phyloP scores from a whole-genome alignment of 2,329 filamentous ascomycete genomes.

The Aureobasidium sp. region DNA sequence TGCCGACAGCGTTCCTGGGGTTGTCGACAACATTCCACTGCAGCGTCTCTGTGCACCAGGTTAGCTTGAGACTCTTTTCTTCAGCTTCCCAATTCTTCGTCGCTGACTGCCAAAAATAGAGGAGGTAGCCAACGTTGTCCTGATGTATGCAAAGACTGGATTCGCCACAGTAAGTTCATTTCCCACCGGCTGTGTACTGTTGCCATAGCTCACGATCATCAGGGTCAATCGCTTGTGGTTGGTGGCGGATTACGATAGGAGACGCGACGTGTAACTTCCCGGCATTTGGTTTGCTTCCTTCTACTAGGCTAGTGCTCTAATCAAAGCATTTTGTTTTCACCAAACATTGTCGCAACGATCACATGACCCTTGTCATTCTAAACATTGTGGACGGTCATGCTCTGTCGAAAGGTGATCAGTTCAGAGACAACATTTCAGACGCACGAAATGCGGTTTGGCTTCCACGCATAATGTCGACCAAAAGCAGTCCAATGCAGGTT shows the following conservation, averaged over 20 bases:
- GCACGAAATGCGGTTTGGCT: too few relatives aligned
- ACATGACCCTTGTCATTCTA: background rate
- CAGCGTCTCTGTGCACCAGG: constrained; percentile 51
- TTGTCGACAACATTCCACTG: constrained; percentile 54
- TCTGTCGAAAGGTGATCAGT: background rate
- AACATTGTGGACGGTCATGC: background rate
- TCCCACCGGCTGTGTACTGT: background rate
- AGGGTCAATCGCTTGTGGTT: constrained; percentile 9
- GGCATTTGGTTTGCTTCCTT: background rate
- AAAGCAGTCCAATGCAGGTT: background rate
- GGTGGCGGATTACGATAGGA: background rate
- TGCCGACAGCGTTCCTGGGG: constrained; percentile 43
- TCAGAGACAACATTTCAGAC: too few relatives aligned
- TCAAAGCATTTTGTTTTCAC: background rate
- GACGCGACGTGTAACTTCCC: background rate
- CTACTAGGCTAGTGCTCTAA: background rate
- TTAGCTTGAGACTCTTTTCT: constrained; percentile 36
- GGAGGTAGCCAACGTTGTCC: constrained; percentile 55
- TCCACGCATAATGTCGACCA: background rate
- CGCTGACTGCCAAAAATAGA: constrained; percentile 24
- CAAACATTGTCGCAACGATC: background rate
- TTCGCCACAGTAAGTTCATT: constrained; percentile 24
- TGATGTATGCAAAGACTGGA: constrained; percentile 54
- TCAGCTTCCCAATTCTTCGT: background rate
- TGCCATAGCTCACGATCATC: background rate